Evolutionary conservation across 805 yeast species (phyloP).

Genomic region (Candida mattraensis): DNA sequence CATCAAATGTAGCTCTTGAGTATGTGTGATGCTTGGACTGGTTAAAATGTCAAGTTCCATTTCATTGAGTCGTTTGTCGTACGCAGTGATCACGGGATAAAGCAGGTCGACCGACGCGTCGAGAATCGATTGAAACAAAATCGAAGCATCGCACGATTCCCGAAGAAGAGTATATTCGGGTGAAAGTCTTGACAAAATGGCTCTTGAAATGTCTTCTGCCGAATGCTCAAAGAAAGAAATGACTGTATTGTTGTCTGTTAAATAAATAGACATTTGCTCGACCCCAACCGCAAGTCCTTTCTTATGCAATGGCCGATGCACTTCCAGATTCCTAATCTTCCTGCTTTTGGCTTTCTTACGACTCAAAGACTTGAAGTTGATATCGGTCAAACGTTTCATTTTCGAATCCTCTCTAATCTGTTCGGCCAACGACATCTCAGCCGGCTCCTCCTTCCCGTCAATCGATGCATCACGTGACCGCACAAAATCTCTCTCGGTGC

Average conservation of each 20-base stretch:
- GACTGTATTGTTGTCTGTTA: conserved; percentile 45
- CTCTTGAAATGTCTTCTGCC: conserved; percentile 51
- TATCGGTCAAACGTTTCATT: conserved; percentile 38
- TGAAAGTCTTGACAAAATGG: conserved; percentile 48
- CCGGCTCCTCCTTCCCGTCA: background rate
- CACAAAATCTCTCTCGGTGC: conserved; percentile 1
- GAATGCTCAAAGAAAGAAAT: conserved; percentile 59
- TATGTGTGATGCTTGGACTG: conserved; percentile 49
- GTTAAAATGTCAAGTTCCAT: conserved; percentile 52
- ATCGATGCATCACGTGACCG: conserved; percentile 10
- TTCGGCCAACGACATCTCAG: conserved; percentile 18
- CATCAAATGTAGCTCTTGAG: conserved; percentile 53
- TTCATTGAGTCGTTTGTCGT: conserved; percentile 46
- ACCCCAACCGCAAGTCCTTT: conserved; percentile 47
- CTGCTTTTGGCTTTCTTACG: conserved; percentile 14
- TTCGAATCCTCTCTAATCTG: conserved; percentile 25
- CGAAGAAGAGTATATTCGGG: conserved; percentile 48
- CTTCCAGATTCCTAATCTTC: conserved; percentile 36
- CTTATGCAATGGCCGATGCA: conserved; percentile 44
- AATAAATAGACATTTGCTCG: conserved; percentile 55
- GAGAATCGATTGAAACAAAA: conserved; percentile 52
- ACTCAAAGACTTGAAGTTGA: conserved; percentile 21
- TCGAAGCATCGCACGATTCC: conserved; percentile 50
- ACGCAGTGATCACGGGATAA: conserved; percentile 54
- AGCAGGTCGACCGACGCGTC: conserved; percentile 56